These are phyloP conservation scores for Thymus quinquecostatus DNA, from an alignment of 257 asterid genomes.

Conservation along the genomic window DNA sequence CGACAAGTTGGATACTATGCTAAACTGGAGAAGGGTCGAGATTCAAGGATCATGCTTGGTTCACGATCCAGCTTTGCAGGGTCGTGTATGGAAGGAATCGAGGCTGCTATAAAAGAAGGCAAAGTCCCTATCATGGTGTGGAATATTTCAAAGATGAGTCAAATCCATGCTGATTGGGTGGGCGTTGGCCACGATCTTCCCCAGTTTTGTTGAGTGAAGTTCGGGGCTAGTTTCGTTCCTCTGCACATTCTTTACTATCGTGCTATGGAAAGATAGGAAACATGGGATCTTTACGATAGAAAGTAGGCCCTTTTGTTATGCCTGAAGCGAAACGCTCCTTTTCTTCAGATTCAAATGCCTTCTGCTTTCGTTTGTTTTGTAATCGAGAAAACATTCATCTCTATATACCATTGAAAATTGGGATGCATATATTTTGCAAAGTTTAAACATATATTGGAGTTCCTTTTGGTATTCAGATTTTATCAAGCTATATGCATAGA, in stretches of 20 bases:
- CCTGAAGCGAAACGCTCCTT: background rate
- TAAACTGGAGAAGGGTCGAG: slow-evolving; percentile 13
- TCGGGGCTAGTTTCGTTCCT: slow-evolving; percentile 14
- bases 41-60: slow-evolving; percentile 9
- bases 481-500: background rate
- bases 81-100: slow-evolving; percentile 19
- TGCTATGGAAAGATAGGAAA: slow-evolving; percentile 9
- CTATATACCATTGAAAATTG: slow-evolving; percentile 7
- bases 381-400: slow-evolving; percentile 21
- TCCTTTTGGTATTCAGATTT: background rate
- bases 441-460: background rate
- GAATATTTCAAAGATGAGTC: slow-evolving; percentile 38
- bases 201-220: slow-evolving; percentile 12
- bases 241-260: background rate
- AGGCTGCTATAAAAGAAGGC: slow-evolving; percentile 23
- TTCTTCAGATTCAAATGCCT: slow-evolving; percentile 1
- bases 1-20: slow-evolving; percentile 21
- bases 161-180: slow-evolving; percentile 63
- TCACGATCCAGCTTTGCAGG: slow-evolving; percentile 27
- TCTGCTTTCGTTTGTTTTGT: slow-evolving; percentile 12
- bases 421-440: slow-evolving; percentile 1
- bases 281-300: background rate
- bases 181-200: slow-evolving; percentile 21
- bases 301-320: background rate
- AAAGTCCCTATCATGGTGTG: slow-evolving; percentile 31